Percentiles rank a stretch among this genome's conserved stretches.
Conservation (phyloP, 2,329 filamentous ascomycete genomes). For the Neoscytalidium dimidiatum region DNA sequence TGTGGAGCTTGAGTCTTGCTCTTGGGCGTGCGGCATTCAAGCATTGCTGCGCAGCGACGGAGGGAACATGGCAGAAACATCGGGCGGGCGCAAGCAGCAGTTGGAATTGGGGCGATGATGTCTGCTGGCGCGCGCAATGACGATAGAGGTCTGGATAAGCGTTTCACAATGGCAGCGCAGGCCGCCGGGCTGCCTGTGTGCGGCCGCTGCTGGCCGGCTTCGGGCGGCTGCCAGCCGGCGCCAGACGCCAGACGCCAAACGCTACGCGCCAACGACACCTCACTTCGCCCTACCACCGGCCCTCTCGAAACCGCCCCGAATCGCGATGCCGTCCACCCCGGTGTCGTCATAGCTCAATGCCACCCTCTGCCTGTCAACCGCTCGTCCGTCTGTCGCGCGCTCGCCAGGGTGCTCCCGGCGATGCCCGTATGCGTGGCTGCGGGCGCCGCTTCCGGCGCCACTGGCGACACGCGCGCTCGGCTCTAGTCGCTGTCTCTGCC, state of each 20-base stretch:
- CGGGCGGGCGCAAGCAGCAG: neutral
- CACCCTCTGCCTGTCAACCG: neutral
- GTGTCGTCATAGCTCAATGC: slow-evolving; percentile 5
- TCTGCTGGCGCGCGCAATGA: neutral
- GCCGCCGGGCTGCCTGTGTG: neutral
- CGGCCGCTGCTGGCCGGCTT: neutral
- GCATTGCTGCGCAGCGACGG: neutral
- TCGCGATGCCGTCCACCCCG: neutral
- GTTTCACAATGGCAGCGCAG: neutral
- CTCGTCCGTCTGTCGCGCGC: neutral
- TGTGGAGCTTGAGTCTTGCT: neutral
- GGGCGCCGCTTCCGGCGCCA: neutral
- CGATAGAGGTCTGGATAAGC: slow-evolving; percentile 11
- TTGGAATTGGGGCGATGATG: neutral
- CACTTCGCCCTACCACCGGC: too few species aligned
- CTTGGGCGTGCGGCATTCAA: too few species aligned
- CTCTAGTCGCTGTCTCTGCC: neutral
- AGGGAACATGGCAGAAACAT: neutral
- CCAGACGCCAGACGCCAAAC: neutral
- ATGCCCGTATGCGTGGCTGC: neutral
- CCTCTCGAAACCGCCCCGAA: neutral
- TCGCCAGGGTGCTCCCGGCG: neutral
- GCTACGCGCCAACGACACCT: neutral
- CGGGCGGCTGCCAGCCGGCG: neutral
- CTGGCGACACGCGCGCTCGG: neutral